These are phyloP conservation scores for Prunella vulgaris DNA, from an alignment of 257 asterid genomes.

Conservation along the genomic window DNA sequence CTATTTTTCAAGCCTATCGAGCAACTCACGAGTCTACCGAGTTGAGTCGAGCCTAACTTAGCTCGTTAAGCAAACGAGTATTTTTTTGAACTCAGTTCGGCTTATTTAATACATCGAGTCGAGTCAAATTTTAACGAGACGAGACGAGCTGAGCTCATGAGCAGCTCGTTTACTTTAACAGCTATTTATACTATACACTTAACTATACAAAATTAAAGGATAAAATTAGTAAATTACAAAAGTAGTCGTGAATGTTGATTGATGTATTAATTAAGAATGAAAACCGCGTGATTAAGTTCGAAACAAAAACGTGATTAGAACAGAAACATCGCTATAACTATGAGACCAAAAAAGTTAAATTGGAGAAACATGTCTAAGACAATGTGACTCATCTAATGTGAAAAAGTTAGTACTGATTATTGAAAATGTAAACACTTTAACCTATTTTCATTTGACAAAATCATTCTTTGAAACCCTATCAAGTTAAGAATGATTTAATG, in stretches of 20 bases:
- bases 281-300: background rate
- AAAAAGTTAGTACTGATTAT: constrained; percentile 1
- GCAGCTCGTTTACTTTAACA: no score
- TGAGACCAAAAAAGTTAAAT: background rate
- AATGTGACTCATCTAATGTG: background rate
- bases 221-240: no score
- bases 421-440: constrained; percentile 18
- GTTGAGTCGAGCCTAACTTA: no score
- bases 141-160: no score
- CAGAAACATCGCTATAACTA: background rate
- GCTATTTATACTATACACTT: background rate
- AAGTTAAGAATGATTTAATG: background rate
- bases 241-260: background rate
- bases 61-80: no score
- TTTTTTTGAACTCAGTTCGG: no score
- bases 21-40: no score
- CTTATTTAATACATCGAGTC: no score
- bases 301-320: background rate
- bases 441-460: background rate
- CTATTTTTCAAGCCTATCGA: no score
- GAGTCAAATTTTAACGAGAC: no score
- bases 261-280: background rate
- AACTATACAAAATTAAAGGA: background rate
- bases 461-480: background rate
- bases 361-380: background rate